phyloP scores from a whole-genome alignment of 2,329 filamentous ascomycete genomes.

The Beauveria pseudobassiana region DNA sequence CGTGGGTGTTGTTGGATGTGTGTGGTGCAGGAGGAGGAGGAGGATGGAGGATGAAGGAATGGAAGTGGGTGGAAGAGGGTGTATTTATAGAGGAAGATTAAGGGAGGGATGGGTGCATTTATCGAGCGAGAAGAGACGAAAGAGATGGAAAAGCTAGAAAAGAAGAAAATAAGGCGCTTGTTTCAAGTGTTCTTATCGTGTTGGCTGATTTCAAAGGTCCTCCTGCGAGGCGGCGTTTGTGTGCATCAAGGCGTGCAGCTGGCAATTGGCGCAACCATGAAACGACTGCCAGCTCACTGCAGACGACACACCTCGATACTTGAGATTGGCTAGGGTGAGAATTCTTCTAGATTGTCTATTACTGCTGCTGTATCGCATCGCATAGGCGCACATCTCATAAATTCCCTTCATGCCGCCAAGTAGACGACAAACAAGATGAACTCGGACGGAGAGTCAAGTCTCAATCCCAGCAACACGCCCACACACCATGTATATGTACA shows the following conservation, averaged over 20 bases:
- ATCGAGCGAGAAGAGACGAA: not conserved
- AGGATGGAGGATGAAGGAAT: not conserved
- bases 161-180: not conserved
- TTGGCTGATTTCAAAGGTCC: not conserved
- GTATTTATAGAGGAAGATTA: not conserved
- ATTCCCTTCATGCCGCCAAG: not conserved
- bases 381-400: not conserved
- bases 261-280: not conserved
- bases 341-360: not conserved
- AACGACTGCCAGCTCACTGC: not conserved
- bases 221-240: not conserved
- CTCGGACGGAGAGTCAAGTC: not conserved
- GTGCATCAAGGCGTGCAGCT: not conserved
- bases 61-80: not conserved
- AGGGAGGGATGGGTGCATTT: not conserved
- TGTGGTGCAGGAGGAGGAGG: not conserved
- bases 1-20: not conserved
- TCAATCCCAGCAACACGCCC: not conserved
- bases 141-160: not conserved
- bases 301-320: not conserved
- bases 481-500: constrained; percentile 2
- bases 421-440: not conserved
- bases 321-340: not conserved
- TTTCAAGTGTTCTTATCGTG: too few species aligned
- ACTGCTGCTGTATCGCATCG: not conserved